Evolutionary conservation across 2,329 filamentous ascomycete species (phyloP).

Genomic region (Colletotrichum sp.): DNA sequence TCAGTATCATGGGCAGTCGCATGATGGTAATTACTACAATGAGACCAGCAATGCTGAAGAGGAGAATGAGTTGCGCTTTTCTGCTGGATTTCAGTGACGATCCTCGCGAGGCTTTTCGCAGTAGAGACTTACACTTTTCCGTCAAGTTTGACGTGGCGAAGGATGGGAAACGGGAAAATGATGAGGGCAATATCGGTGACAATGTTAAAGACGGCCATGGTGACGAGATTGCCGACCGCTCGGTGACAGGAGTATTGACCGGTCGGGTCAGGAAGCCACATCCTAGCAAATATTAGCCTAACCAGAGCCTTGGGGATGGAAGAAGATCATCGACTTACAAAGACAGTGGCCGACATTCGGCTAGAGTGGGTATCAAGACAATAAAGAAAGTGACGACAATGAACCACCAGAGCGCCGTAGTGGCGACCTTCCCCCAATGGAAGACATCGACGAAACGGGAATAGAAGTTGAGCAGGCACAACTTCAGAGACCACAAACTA

Average conservation of each 20-base stretch:
- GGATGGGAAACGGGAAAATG: constrained; percentile 33
- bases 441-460: constrained; percentile 31
- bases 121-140: constrained; percentile 17
- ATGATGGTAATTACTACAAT: constrained; percentile 32
- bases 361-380: constrained; percentile 29
- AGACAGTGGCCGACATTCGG: constrained; percentile 30
- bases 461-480: constrained; percentile 33
- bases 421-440: constrained; percentile 25
- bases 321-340: constrained; percentile 14
- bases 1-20: constrained; percentile 32
- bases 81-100: constrained; percentile 1
- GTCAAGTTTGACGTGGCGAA: constrained; percentile 26
- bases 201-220: constrained; percentile 34
- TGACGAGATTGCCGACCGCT: constrained; percentile 29
- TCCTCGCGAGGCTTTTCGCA: no score
- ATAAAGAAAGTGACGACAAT: constrained; percentile 31
- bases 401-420: constrained; percentile 27
- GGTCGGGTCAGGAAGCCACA: constrained; percentile 6
- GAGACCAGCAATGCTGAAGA: constrained; percentile 31
- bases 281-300: background rate
- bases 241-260: constrained; percentile 24
- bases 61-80: constrained; percentile 25
- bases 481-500: constrained; percentile 34
- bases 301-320: accelerated
- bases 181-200: constrained; percentile 32